A percentile compares a stretch with the other conserved stretches of the same genome.
Conservation (phyloP, 768 basidiomycete genomes). For the Leccinum uliginosum region DNA sequence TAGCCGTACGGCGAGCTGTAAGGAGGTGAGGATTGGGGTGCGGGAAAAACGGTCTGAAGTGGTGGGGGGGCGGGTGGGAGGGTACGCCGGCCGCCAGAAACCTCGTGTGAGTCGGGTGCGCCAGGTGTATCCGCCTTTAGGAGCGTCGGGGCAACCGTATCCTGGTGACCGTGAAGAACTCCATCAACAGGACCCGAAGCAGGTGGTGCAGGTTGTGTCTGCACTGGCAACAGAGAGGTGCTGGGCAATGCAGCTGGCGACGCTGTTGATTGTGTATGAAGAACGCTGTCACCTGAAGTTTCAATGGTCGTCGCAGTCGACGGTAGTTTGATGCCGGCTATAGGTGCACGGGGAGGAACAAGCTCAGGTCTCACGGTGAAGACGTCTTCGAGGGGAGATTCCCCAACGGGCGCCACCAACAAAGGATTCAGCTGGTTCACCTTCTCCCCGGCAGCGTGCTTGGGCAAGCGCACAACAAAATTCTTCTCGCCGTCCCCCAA, state of each 20-base stretch:
- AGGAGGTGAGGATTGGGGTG: conserved; percentile 46
- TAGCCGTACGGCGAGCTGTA: conserved; percentile 69
- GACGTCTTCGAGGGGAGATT: conserved; percentile 48
- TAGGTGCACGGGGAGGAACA: conserved; percentile 28
- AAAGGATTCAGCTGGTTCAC: conserved; percentile 9
- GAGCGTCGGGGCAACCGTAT: conserved; percentile 22
- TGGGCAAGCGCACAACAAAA: conserved; percentile 56
- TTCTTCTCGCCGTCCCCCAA: conserved; percentile 43
- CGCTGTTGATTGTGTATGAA: conserved; percentile 10
- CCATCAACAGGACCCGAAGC: conserved; percentile 9
- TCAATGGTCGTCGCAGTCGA: conserved; percentile 24
- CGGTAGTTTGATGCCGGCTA: conserved; percentile 23
- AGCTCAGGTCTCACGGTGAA: conserved; percentile 55
- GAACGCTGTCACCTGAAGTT: conserved; percentile 2
- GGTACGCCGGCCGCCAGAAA: conserved; percentile 21
- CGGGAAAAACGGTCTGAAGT: conserved; percentile 41
- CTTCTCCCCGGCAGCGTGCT: conserved; percentile 35
- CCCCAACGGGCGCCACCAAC: conserved; percentile 26
- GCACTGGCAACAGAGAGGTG: conserved; percentile 6
- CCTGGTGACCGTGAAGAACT: conserved; percentile 28
- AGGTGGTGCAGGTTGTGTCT: conserved; percentile 12
- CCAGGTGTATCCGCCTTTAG: conserved; percentile 28
- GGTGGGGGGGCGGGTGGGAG: conserved; percentile 39
- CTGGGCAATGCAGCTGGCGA: conserved; percentile 7
- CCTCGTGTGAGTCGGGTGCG: conserved; percentile 18